Percentiles rank a stretch among this genome's conserved stretches.
These are phyloP conservation scores for Arthrinium phaeospermum DNA, from an alignment of 2,329 filamentous ascomycete species.

Conservation along the genomic window DNA sequence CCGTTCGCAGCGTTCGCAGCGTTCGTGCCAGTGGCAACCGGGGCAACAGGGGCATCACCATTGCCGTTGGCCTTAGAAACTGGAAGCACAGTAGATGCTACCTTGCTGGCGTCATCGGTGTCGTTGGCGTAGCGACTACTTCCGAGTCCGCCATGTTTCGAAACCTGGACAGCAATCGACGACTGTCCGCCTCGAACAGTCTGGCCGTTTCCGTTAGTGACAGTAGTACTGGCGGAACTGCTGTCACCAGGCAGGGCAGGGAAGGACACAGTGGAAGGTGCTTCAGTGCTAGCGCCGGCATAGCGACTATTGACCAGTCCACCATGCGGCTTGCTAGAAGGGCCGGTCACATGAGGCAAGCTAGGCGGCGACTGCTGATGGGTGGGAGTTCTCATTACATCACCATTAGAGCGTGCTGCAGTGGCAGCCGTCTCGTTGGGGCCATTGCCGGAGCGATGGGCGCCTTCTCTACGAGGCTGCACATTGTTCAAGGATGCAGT, in stretches of 20 bases:
- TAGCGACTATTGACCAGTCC: neutral
- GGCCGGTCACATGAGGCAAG: neutral
- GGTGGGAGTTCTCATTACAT: neutral
- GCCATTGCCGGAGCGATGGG: neutral
- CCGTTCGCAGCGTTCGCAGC: neutral
- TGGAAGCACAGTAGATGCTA: neutral
- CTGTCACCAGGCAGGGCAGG: neutral
- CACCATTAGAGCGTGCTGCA: neutral
- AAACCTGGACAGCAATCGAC: neutral
- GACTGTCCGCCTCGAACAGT: neutral
- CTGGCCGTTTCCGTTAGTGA: neutral
- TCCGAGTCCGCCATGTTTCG: neutral
- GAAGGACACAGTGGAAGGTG: neutral
- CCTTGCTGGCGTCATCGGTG: neutral
- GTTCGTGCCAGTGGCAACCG: too few relatives aligned
- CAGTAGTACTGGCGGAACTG: neutral
- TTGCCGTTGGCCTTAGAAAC: neutral
- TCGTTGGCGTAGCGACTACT: neutral
- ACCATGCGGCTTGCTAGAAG: neutral
- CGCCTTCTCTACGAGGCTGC: neutral
- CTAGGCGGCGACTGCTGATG: neutral
- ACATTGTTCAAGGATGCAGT: neutral
- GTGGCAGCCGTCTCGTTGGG: neutral
- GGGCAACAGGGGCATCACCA: neutral
- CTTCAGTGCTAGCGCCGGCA: neutral